phyloP scores from a whole-genome alignment of 2,329 filamentous ascomycete species.

The Arthrobotrys conoides region DNA sequence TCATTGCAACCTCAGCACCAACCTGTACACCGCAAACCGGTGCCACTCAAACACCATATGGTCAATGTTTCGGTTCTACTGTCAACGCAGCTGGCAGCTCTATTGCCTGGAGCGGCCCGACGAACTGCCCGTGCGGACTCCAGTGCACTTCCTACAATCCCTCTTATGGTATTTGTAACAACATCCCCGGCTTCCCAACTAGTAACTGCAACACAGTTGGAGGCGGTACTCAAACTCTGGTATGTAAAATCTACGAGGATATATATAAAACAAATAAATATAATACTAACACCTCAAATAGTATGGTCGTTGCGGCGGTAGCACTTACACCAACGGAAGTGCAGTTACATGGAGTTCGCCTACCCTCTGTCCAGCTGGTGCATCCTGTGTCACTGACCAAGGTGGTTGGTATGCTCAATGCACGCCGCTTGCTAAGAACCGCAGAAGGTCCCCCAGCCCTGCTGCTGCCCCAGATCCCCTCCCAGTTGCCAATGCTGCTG shows the following conservation, averaged over 20 bases:
- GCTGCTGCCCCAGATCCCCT: slow-evolving; percentile 49
- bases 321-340: slow-evolving; percentile 48
- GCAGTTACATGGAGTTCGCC: slow-evolving; percentile 43
- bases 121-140: slow-evolving; percentile 50
- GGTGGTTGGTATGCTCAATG: slow-evolving; percentile 58
- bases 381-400: slow-evolving; percentile 43
- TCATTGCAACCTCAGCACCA: slow-evolving; percentile 37
- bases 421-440: slow-evolving; percentile 49
- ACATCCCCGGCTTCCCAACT: slow-evolving; percentile 38
- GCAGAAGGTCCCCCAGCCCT: slow-evolving; percentile 37
- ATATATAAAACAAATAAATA: background rate
- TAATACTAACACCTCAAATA: slow-evolving; percentile 38
- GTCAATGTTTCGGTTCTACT: slow-evolving; percentile 53
- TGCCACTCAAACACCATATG: slow-evolving; percentile 44
- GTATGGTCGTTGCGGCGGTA: slow-evolving; percentile 59
- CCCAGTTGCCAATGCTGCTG: slow-evolving; percentile 50
- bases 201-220: slow-evolving; percentile 42
- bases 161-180: slow-evolving; percentile 48
- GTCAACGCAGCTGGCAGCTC: slow-evolving; percentile 44
- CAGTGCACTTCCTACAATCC: slow-evolving; percentile 49
- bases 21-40: slow-evolving; percentile 51
- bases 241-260: slow-evolving; percentile 21
- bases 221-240: slow-evolving; percentile 55
- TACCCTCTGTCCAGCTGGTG: slow-evolving; percentile 55
- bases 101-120: slow-evolving; percentile 41